phyloP scores from a whole-genome alignment of 2,329 filamentous ascomycete genomes.

The Myriosclerotinia duriaeana region DNA sequence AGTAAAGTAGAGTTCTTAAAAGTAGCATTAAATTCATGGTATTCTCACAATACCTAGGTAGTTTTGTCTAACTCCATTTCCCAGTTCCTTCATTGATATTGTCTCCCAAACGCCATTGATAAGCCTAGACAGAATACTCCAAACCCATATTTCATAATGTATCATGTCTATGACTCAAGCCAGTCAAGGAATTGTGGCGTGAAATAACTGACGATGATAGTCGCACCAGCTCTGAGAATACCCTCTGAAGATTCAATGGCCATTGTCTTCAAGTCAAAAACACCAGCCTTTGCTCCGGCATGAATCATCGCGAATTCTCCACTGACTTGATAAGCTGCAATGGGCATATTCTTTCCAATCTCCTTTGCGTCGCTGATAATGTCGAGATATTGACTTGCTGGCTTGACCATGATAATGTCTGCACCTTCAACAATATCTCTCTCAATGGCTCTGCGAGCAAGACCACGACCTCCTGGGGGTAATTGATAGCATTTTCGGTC shows the following conservation, averaged over 20 bases:
- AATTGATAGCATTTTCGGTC: slow-evolving; percentile 97
- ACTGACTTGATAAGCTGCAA: slow-evolving; percentile 95
- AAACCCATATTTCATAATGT: background rate
- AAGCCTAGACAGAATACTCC: background rate
- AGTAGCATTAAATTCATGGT: slow-evolving; percentile 9
- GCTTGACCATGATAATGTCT: slow-evolving; percentile 99
- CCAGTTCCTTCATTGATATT: slow-evolving; percentile 15
- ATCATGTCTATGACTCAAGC: slow-evolving; percentile 51
- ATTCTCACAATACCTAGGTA: slow-evolving; percentile 2
- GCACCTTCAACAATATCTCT: slow-evolving; percentile 92
- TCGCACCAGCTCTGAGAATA: slow-evolving; percentile 88
- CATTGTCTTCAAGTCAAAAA: slow-evolving; percentile 93
- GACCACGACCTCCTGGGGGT: slow-evolving; percentile 84
- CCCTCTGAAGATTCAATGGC: slow-evolving; percentile 93
- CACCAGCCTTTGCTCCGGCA: slow-evolving; percentile 89
- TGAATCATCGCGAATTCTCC: slow-evolving; percentile 99
- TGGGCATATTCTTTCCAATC: slow-evolving; percentile 82
- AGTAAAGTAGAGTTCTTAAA: background rate
- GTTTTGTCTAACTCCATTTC: slow-evolving; percentile 24
- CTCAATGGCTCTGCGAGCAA: slow-evolving; percentile 85
- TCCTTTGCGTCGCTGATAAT: slow-evolving; percentile 98
- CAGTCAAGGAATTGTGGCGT: slow-evolving; percentile 76
- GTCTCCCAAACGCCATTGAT: slow-evolving; percentile 17
- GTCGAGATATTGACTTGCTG: slow-evolving; percentile 90
- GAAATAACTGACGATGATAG: slow-evolving; percentile 92